Base-by-base conservation (phyloP, 441 rosid genomes). In the California macrophylla region DNA sequence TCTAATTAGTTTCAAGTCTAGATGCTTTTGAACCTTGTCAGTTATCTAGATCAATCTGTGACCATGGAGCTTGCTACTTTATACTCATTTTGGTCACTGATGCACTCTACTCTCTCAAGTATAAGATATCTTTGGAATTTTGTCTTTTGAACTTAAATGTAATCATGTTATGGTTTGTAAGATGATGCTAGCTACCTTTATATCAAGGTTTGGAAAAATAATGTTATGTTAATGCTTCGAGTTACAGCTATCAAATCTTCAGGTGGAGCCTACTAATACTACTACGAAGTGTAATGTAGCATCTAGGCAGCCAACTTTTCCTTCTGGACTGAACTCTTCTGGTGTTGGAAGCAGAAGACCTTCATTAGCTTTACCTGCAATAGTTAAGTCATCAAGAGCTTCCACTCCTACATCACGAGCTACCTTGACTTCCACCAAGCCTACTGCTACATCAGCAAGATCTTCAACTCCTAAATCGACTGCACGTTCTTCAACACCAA, bases 181-280 rank as follows among this genome's bases (percentile, higher is more conserved):
- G 71, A 72, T 61, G 69, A 23, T 71, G 30, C 72, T 47, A 15
- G 66, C 52, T 66, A 21, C 45, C 42, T 70, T 60, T 23, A 5
- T 81, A 70, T 77, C 32, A 28, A 70, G 24, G 72, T 68, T 38
- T 72, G 69, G 66, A 67, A 69, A 71, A 54, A 18, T 7, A 54
- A 54, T 7, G 0, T 79, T 77, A 25, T 71, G 54, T 70, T 66
- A 13, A 34, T 54, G 24, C 54, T 68, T 78, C 72, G 75, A 16
- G 30, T 77, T 82, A 77, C 86, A 90, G 96, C 81, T 85, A 3
- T 85, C 77, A 72, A 89, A 89, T 78, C 74, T 87, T 30, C 88
- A 70, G 21, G 90, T 81, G 70, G 89, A 87, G 61, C 85, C 86
- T 54, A 16, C 58, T 16, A n/a, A 16, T 18, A 50, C 58, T 78